Evolutionary conservation across 2,329 filamentous ascomycete species (phyloP).

Genomic region (Cordyceps cicadae): DNA sequence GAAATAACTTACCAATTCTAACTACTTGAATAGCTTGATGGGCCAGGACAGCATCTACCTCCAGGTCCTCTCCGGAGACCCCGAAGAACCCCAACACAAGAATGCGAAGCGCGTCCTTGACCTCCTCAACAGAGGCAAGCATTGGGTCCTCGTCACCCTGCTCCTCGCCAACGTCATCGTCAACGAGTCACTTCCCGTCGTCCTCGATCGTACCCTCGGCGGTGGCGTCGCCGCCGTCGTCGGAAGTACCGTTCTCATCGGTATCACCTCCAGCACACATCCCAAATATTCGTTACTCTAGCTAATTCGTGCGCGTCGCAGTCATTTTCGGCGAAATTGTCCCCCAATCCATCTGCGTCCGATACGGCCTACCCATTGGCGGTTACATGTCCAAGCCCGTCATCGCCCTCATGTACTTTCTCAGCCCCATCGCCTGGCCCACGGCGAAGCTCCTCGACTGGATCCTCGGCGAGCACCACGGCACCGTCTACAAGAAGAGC

Average conservation of each 20-base stretch:
- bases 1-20: not conserved
- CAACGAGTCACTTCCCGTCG: slow-evolving; percentile 92
- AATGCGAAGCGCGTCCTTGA: slow-evolving; percentile 76
- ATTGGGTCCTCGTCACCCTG: slow-evolving; percentile 95
- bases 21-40: slow-evolving; percentile 38
- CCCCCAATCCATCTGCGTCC: slow-evolving; percentile 91
- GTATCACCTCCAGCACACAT: slow-evolving; percentile 42
- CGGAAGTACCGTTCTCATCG: slow-evolving; percentile 87
- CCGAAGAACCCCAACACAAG: slow-evolving; percentile 74
- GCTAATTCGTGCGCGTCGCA: slow-evolving; percentile 28
- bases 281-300: not conserved
- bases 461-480: slow-evolving; percentile 88
- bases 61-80: slow-evolving; percentile 83
- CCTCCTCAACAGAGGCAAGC: slow-evolving; percentile 80
- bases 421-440: slow-evolving; percentile 85
- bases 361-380: slow-evolving; percentile 90
- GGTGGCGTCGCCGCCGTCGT: slow-evolving; percentile 92
- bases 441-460: slow-evolving; percentile 92
- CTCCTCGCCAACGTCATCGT: slow-evolving; percentile 95
- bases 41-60: slow-evolving; percentile 91
- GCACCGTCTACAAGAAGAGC: slow-evolving; percentile 96
- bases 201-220: slow-evolving; percentile 86
- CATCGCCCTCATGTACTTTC: slow-evolving; percentile 80
- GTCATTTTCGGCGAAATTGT: slow-evolving; percentile 98
- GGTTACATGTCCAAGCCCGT: slow-evolving; percentile 89